Percentiles rank a stretch among this genome's conserved stretches.
Conservation (phyloP, 495 filamentous ascomycete species). For the Penicillium paxilli region DNA sequence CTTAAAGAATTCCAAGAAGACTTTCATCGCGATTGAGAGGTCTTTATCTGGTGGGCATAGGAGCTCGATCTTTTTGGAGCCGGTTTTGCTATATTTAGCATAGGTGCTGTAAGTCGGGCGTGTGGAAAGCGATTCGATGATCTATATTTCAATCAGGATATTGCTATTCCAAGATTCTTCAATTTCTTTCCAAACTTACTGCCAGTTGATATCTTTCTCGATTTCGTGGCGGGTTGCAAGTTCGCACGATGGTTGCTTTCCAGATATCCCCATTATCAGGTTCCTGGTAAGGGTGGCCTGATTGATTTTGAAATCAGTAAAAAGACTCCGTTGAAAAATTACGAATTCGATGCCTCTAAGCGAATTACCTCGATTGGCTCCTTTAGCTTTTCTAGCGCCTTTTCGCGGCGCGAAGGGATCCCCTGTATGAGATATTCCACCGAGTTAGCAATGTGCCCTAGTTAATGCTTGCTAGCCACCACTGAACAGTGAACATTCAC, state of each 20-base stretch:
- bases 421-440: neutral
- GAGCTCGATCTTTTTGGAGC: constrained; percentile 22
- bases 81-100: constrained; percentile 34
- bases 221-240: neutral
- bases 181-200: constrained; percentile 20
- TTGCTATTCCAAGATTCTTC: neutral
- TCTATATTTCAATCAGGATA: constrained; percentile 28
- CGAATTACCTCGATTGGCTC: neutral
- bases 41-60: constrained; percentile 32
- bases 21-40: constrained; percentile 35
- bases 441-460: too few relatives aligned
- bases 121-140: constrained; percentile 50
- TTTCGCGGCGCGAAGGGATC: neutral
- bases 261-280: constrained; percentile 5
- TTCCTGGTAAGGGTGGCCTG: neutral
- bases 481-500: neutral
- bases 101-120: constrained; percentile 48
- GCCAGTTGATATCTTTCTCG: constrained; percentile 30
- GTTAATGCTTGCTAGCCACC: neutral
- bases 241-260: constrained; percentile 5
- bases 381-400: neutral
- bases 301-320: neutral
- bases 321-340: neutral
- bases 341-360: neutral
- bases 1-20: constrained; percentile 58